These are phyloP conservation scores for Epichloe scottii DNA, from an alignment of 2,329 filamentous ascomycete genomes.

Conservation along the genomic window DNA sequence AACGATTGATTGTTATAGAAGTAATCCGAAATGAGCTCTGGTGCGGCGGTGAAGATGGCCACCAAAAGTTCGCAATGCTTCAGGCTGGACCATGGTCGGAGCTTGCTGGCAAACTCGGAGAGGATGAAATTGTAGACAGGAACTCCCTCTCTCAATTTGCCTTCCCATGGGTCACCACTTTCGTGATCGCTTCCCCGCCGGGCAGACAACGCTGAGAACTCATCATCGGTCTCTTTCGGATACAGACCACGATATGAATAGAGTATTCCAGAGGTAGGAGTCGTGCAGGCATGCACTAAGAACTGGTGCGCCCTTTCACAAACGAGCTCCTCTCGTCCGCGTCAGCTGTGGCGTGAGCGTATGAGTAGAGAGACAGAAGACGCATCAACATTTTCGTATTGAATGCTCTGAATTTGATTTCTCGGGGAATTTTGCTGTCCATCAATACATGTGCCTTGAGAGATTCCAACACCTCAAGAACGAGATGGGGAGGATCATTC, in stretches of 20 bases:
- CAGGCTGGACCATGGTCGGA: slow-evolving; percentile 72
- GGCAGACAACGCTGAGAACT: slow-evolving; percentile 13
- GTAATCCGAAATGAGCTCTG: slow-evolving; percentile 80
- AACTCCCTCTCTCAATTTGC: slow-evolving; percentile 51
- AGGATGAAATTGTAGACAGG: slow-evolving; percentile 70
- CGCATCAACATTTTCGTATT: slow-evolving; percentile 61
- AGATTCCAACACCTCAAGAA: slow-evolving; percentile 60
- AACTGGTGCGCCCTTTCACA: slow-evolving; percentile 63
- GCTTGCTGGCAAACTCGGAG: slow-evolving; percentile 62
- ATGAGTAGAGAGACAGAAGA: slow-evolving; percentile 59
- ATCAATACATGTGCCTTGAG: slow-evolving; percentile 60
- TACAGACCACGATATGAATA: slow-evolving; percentile 75
- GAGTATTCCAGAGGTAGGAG: slow-evolving; percentile 58
- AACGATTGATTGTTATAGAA: slow-evolving; percentile 72
- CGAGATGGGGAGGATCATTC: slow-evolving; percentile 63
- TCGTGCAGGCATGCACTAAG: slow-evolving; percentile 63
- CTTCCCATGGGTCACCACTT: slow-evolving; percentile 57
- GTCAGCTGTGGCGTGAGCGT: slow-evolving; percentile 33
- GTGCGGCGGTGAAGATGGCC: slow-evolving; percentile 65
- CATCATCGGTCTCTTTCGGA: slow-evolving; percentile 52
- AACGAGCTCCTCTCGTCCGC: slow-evolving; percentile 38
- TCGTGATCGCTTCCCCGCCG: slow-evolving; percentile 20
- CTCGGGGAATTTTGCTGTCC: slow-evolving; percentile 60
- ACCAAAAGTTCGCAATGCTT: slow-evolving; percentile 73
- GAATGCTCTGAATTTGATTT: slow-evolving; percentile 63